These are phyloP conservation scores for Amoebophrya sp. DNA, from an alignment of 169 alveolate genomes.

Conservation along the genomic window DNA sequence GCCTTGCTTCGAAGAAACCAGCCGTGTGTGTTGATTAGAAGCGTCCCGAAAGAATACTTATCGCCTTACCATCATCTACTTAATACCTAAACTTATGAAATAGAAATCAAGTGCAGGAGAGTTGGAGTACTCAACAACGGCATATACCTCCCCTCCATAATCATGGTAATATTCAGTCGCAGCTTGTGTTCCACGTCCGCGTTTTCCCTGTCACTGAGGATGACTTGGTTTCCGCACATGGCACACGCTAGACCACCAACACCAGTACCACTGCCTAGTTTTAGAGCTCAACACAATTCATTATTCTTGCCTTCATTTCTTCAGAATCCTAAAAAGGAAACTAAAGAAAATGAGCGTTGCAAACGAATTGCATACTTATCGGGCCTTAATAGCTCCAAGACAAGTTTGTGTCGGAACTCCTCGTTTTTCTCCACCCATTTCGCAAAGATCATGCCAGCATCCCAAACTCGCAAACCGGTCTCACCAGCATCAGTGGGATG, in stretches of 20 bases:
- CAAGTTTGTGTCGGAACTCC: neutral
- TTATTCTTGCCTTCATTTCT: too few relatives aligned
- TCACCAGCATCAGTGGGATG: neutral
- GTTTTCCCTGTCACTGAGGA: neutral
- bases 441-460: neutral
- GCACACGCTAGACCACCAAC: neutral
- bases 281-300: too few relatives aligned
- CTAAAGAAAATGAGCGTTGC: too few relatives aligned
- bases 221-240: neutral
- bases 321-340: too few relatives aligned
- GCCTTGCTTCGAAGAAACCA: too few relatives aligned
- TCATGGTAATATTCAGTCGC: neutral
- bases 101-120: too few relatives aligned
- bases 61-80: too few relatives aligned
- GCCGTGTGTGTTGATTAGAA: too few relatives aligned
- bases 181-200: neutral
- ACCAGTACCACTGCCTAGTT: neutral
- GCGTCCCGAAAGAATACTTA: too few relatives aligned
- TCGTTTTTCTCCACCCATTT: neutral
- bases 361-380: too few relatives aligned
- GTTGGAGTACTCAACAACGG: neutral
- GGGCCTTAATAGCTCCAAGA: too few relatives aligned
- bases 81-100: too few relatives aligned
- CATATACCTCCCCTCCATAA: neutral
- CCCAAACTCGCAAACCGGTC: conserved; percentile 3